Evolutionary conservation across 2,329 filamentous ascomycete genomes (phyloP).

Genomic region (Cryoendolithus antarcticus): DNA sequence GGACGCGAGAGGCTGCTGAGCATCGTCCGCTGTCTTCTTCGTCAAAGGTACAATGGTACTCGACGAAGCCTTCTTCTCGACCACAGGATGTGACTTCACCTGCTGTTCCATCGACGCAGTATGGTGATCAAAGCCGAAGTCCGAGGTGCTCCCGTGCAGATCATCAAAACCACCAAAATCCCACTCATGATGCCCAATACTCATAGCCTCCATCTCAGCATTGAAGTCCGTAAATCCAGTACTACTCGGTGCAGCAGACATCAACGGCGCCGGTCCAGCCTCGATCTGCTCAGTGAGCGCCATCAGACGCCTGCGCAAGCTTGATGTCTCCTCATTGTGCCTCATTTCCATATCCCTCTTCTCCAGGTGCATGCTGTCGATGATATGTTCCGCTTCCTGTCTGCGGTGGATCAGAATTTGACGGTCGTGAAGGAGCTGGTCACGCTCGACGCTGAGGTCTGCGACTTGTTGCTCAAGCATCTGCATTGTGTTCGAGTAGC

Average conservation of each 20-base stretch:
- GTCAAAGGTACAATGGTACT: slow-evolving; percentile 9
- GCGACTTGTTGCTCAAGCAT: slow-evolving; percentile 67
- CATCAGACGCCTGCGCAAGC: slow-evolving; percentile 83
- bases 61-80: slow-evolving; percentile 15
- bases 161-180: slow-evolving; percentile 67
- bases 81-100: slow-evolving; percentile 10
- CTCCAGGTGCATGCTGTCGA: slow-evolving; percentile 67
- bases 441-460: slow-evolving; percentile 46
- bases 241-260: slow-evolving; percentile 41
- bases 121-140: slow-evolving; percentile 50
- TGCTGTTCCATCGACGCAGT: slow-evolving; percentile 9
- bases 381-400: slow-evolving; percentile 60
- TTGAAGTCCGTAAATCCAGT: slow-evolving; percentile 59
- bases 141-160: slow-evolving; percentile 12
- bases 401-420: slow-evolving; percentile 52
- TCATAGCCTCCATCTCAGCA: slow-evolving; percentile 70
- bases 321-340: slow-evolving; percentile 81
- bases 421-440: slow-evolving; percentile 18
- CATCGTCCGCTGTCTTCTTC: slow-evolving; percentile 29
- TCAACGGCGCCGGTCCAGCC: slow-evolving; percentile 32
- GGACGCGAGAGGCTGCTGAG: slow-evolving; percentile 55
- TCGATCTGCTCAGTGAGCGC: slow-evolving; percentile 61
- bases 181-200: slow-evolving; percentile 66
- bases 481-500: slow-evolving; percentile 63
- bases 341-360: slow-evolving; percentile 82